Base-by-base conservation (phyloP, 2,329 filamentous ascomycete species). In the Niveomyces coronatus region DNA sequence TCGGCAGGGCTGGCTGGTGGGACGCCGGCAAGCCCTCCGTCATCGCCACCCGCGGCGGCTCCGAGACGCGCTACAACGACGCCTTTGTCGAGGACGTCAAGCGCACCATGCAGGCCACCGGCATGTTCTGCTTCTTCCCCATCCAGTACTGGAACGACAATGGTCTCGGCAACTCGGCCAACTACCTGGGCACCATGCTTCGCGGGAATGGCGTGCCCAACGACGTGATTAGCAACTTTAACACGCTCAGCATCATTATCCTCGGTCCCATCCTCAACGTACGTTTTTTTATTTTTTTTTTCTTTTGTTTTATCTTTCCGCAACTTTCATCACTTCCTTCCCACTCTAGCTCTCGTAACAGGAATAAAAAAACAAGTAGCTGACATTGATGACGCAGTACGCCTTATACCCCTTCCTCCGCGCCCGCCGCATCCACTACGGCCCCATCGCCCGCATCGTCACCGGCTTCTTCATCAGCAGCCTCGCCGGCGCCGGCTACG, bases 21-120 rank as follows among this genome's bases (percentile, higher is more conserved):
- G 61, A 79, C 17, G 60, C 62, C 14, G 71, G 71, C 20, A 71
- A 70, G 60, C 78, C 78, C 6, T 71, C 67, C 33, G 57, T 60
- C 9, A 62, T 76, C 20, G 42, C 44, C 4, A 60, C 60, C 2
- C 62, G 46, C 51, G 56, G 48, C 57, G 43, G 45, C 0, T 67
- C 62, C 56, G 79, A 80, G 63, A 65, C 63, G 3, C 35, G 43
- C 13, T 82, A 79, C 46, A 74, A 76, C 30, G 76, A 82, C 47
- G 70, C 70, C 24, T 79, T 77, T 64, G 78, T 85, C 35, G 74
- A 76, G 48, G 77, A 83, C 47, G 70, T 79, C 11, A 64, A 65
- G 39, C 74, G 78, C 52, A 65, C 62, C 0, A 58, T 59, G 50
- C 47, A 57, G 18, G 63, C 62, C 5, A 58, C 57, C n/a, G 52